A percentile compares a stretch with the other conserved stretches of the same genome.
Conservation (phyloP, 371 early-diverging fungal genomes). For the Mucor ambiguus region DNA sequence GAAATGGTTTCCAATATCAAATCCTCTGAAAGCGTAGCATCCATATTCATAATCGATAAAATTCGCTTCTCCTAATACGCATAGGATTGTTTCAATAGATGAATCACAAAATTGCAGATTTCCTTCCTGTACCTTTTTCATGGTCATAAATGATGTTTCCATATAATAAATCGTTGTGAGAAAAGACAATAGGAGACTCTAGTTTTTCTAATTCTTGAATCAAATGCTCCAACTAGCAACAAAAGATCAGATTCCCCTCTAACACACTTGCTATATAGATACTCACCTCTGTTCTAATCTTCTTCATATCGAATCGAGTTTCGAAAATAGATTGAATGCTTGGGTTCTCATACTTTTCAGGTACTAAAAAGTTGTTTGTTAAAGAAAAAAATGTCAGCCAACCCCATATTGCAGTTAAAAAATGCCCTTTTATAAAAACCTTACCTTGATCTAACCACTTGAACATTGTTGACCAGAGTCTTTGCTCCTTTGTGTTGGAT, state of each 20-base stretch:
- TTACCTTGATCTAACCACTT: slow-evolving; percentile 81
- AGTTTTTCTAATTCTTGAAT: slow-evolving; percentile 57
- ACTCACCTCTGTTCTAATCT: slow-evolving; percentile 54
- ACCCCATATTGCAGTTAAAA: neutral
- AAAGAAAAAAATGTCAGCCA: neutral
- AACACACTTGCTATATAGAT: neutral
- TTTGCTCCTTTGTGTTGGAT: slow-evolving; percentile 37
- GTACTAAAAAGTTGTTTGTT: slow-evolving; percentile 47
- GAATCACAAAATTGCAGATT: neutral
- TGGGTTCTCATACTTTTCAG: slow-evolving; percentile 62
- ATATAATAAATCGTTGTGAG: slow-evolving; percentile 90
- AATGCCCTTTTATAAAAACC: neutral
- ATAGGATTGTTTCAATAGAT: slow-evolving; percentile 7
- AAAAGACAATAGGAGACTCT: slow-evolving; percentile 84
- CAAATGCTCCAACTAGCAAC: slow-evolving; percentile 50
- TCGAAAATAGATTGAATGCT: slow-evolving; percentile 65
- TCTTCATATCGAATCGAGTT: slow-evolving; percentile 56
- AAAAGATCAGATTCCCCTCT: neutral
- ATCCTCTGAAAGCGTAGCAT: slow-evolving; percentile 79
- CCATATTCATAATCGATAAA: slow-evolving; percentile 98
- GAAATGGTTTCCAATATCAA: slow-evolving; percentile 96
- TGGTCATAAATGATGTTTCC: slow-evolving; percentile 86
- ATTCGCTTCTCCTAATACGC: slow-evolving; percentile 40
- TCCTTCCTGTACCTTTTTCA: slow-evolving; percentile 47
- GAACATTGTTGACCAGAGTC: slow-evolving; percentile 76